phyloP scores from a whole-genome alignment of 2,329 filamentous ascomycete genomes.

The Fusarium drepaniforme region DNA sequence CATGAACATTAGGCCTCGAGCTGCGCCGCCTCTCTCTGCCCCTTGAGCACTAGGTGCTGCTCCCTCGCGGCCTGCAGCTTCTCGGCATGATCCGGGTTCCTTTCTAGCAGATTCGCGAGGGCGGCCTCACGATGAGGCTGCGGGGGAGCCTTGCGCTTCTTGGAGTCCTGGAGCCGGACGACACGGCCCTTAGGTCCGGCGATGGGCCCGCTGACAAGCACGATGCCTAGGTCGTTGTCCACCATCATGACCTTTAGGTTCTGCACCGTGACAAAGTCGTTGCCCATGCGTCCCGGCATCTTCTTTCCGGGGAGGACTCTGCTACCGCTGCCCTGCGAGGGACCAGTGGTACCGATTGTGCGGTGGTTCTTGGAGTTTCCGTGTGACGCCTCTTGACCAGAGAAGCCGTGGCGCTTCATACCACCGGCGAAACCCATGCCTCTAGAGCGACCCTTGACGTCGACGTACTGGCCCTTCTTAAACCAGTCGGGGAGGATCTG shows the following conservation, averaged over 20 bases:
- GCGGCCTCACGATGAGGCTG: conserved; percentile 62
- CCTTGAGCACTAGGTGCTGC: conserved; percentile 67
- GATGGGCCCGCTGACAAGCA: conserved; percentile 88
- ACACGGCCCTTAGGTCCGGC: conserved; percentile 89
- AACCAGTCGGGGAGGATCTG: conserved; percentile 91
- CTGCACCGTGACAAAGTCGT: conserved; percentile 88
- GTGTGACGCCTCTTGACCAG: conserved; percentile 90
- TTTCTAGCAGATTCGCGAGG: conserved; percentile 57
- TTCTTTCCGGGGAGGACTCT: conserved; percentile 96
- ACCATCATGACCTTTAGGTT: conserved; percentile 91
- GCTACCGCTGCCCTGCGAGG: conserved; percentile 91
- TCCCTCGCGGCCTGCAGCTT: conserved; percentile 62
- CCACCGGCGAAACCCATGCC: conserved; percentile 97
- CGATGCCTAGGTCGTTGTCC: conserved; percentile 86
- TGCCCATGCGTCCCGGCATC: conserved; percentile 97
- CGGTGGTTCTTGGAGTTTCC: conserved; percentile 96
- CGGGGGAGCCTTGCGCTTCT: conserved; percentile 80
- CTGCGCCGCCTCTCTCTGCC: conserved; percentile 52
- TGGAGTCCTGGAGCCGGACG: conserved; percentile 88
- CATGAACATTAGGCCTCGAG: conserved; percentile 27
- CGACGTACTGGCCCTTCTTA: conserved; percentile 88
- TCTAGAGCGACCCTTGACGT: conserved; percentile 81
- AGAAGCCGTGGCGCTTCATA: conserved; percentile 96
- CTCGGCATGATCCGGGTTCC: conserved; percentile 60
- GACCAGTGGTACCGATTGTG: conserved; percentile 89